A percentile compares a stretch with the other conserved stretches of the same genome.
phyloP scores from a whole-genome alignment of 148 eudicot genomes.

The Rhododendron molle region DNA sequence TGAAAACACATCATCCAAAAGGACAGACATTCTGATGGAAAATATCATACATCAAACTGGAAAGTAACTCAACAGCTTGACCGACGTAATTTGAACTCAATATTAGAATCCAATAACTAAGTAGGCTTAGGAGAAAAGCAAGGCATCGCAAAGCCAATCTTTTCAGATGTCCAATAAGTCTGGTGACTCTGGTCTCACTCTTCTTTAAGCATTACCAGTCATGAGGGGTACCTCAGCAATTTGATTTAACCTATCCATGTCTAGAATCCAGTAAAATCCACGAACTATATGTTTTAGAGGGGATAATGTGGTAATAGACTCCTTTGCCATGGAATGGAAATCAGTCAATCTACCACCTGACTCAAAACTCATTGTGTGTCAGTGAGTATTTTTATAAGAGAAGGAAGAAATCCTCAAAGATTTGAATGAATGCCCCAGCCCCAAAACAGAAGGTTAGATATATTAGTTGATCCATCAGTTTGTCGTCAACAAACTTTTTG shows the following conservation, averaged over 20 bases:
- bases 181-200: slow-evolving; percentile 2
- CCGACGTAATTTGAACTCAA: background rate
- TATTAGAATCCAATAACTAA: background rate
- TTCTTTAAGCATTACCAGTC: background rate
- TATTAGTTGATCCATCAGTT: background rate
- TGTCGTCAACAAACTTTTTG: background rate
- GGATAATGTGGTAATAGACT: background rate
- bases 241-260: background rate
- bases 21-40: background rate
- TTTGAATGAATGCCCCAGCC: background rate
- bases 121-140: background rate
- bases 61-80: background rate
- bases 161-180: background rate
- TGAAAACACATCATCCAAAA: background rate
- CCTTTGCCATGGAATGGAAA: background rate
- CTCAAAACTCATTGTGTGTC: background rate
- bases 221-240: background rate
- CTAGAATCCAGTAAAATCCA: background rate
- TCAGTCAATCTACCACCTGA: background rate
- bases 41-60: background rate
- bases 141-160: background rate
- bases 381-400: background rate
- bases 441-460: background rate
- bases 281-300: background rate
- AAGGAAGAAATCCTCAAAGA: background rate